Evolutionary conservation across 148 eudicot genomes (phyloP).

Genomic region (Rheum nobile): DNA sequence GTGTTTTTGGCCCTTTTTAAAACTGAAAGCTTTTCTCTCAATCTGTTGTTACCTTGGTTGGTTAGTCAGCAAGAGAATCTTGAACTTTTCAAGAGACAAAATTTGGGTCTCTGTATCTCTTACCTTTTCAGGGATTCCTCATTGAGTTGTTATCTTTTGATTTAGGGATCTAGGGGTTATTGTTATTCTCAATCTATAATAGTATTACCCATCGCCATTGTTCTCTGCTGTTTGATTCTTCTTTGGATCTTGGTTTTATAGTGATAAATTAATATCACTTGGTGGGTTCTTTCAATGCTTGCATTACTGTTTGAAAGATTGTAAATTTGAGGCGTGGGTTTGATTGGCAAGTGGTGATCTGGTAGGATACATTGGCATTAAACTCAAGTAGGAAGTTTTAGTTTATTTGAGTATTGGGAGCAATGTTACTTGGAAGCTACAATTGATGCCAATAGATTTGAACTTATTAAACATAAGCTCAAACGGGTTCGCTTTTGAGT

Average conservation of each 20-base stretch:
- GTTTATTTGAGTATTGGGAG: background rate
- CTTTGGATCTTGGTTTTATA: background rate
- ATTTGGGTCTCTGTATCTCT: background rate
- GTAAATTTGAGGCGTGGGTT: background rate
- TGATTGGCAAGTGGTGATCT: background rate
- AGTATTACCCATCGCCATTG: background rate
- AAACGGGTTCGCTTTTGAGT: background rate
- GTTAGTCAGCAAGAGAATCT: background rate
- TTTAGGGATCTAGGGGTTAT: constrained; percentile 7
- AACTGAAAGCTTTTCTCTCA: background rate
- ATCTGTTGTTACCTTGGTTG: background rate
- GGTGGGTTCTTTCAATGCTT: background rate
- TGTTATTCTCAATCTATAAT: background rate
- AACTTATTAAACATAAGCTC: background rate
- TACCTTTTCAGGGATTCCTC: constrained; percentile 1
- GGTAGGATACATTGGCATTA: background rate
- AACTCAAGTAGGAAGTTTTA: background rate
- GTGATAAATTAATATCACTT: background rate
- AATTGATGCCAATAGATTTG: background rate
- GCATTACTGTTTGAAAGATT: background rate
- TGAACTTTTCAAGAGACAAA: background rate
- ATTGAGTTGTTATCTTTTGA: background rate
- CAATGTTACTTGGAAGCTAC: background rate
- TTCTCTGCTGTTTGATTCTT: background rate
- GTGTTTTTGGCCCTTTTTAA: background rate